These are phyloP conservation scores for Senna tora DNA, from an alignment of 306 rosid genomes.

Conservation along the genomic window DNA sequence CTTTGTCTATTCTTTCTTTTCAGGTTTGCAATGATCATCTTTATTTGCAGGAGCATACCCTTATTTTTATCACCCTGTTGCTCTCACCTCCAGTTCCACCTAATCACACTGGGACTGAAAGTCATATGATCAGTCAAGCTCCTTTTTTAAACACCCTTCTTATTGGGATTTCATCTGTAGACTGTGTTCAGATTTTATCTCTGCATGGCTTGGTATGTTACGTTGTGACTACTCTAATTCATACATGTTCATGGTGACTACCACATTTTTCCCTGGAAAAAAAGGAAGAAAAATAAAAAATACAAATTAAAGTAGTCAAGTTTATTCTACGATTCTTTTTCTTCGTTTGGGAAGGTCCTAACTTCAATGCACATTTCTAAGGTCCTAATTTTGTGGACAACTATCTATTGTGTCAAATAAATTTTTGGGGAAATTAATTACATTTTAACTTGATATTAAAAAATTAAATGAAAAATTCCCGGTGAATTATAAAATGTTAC, in stretches of 20 bases:
- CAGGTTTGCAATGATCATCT: slow-evolving; percentile 34
- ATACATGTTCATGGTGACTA: slow-evolving; percentile 12
- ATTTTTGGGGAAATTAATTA: slow-evolving; percentile 11
- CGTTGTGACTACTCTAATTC: slow-evolving; percentile 16
- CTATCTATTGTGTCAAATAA: slow-evolving; percentile 21
- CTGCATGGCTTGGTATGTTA: slow-evolving; percentile 89
- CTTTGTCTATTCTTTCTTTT: slow-evolving; percentile 27
- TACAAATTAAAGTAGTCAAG: background rate
- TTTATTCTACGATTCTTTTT: slow-evolving; percentile 2
- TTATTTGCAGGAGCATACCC: slow-evolving; percentile 72
- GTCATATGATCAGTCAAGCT: slow-evolving; percentile 79
- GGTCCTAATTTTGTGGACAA: slow-evolving; percentile 16
- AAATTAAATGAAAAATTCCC: too few species aligned
- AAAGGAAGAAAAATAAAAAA: background rate
- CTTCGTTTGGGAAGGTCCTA: slow-evolving; percentile 16
- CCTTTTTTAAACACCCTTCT: slow-evolving; percentile 75
- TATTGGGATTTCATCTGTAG: slow-evolving; percentile 74
- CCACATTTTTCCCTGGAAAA: background rate
- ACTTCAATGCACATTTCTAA: slow-evolving; percentile 25
- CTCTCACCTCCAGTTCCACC: slow-evolving; percentile 70
- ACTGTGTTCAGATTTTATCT: slow-evolving; percentile 84
- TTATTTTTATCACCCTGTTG: slow-evolving; percentile 63
- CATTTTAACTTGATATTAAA: too few species aligned
- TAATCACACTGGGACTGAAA: slow-evolving; percentile 62
- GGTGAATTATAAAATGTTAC: too few species aligned